phyloP scores from a whole-genome alignment of 2,329 filamentous ascomycete species.

The Cladosporium sphaerospermum region DNA sequence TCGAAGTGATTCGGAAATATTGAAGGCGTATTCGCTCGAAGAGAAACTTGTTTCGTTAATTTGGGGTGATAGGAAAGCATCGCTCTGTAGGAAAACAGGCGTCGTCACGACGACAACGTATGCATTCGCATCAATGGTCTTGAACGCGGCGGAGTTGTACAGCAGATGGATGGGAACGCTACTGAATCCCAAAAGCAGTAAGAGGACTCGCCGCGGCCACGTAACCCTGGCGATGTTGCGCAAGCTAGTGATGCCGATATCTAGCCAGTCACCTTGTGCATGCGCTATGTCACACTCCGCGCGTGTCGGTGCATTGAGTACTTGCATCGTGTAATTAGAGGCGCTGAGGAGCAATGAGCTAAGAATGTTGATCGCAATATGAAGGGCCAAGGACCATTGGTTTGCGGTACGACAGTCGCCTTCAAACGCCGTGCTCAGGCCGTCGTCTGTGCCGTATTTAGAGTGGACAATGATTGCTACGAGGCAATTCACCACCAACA shows the following conservation, averaged over 20 bases:
- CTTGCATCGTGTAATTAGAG: constrained; percentile 49
- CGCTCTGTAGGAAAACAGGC: not conserved
- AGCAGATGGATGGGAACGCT: constrained; percentile 35
- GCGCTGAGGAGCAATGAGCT: constrained; percentile 41
- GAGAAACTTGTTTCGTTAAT: not conserved
- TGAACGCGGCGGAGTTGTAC: constrained; percentile 28
- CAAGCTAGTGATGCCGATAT: constrained; percentile 41
- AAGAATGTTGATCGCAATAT: constrained; percentile 45
- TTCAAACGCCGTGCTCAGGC: constrained; percentile 16
- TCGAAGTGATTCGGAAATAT: not conserved
- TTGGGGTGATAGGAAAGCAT: not conserved
- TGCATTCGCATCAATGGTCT: constrained; percentile 18
- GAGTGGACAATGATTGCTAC: not conserved
- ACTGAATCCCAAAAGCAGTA: constrained; percentile 23
- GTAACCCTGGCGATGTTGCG: constrained; percentile 31
- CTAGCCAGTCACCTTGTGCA: constrained; percentile 34
- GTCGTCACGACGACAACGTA: not conserved
- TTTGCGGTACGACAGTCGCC: constrained; percentile 21
- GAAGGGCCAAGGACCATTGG: constrained; percentile 21
- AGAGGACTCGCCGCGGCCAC: constrained; percentile 19
- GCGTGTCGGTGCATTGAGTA: constrained; percentile 45
- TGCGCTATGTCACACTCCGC: constrained; percentile 46
- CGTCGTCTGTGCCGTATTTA: constrained; percentile 2
- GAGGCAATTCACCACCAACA: not conserved
- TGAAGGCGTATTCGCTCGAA: too few relatives aligned